These are phyloP conservation scores for Cucumis melo DNA, from an alignment of 306 rosid species.

Conservation along the genomic window DNA sequence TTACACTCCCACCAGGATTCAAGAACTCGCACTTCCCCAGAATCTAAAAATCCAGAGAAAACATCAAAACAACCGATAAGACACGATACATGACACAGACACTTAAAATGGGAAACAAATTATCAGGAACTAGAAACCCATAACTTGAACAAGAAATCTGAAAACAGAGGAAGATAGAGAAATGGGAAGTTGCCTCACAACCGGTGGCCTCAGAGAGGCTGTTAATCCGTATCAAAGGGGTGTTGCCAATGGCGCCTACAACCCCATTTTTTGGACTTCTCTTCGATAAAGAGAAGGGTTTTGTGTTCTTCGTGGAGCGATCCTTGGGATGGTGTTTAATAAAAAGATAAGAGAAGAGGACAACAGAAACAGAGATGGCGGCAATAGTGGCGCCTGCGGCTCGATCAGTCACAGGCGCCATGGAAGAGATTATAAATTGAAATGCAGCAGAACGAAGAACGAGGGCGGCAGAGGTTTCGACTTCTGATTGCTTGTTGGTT, in stretches of 20 bases:
- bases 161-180: neutral
- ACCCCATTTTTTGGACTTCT: constrained; percentile 31
- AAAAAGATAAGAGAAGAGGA: constrained; percentile 27
- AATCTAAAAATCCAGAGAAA: constrained; percentile 29
- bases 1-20: constrained; percentile 96
- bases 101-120: neutral
- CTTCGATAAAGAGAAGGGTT: neutral
- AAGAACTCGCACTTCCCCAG: constrained; percentile 88
- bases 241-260: constrained; percentile 68
- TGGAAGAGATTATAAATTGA: constrained; percentile 3
- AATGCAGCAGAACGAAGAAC: neutral
- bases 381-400: constrained; percentile 42
- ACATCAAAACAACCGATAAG: neutral
- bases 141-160: neutral
- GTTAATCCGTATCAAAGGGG: constrained; percentile 78
- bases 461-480: neutral
- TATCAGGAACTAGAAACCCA: neutral
- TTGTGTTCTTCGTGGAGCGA: constrained; percentile 9
- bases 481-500: neutral
- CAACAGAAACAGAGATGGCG: constrained; percentile 25
- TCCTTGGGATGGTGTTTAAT: constrained; percentile 20
- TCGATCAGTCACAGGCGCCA: constrained; percentile 46
- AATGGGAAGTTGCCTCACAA: constrained; percentile 33
- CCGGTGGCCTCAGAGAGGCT: constrained; percentile 94
- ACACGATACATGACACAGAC: neutral